These are phyloP conservation scores for Globisporangium cystogenes DNA, from an alignment of 352 stramenopile genomes.

Conservation along the genomic window DNA sequence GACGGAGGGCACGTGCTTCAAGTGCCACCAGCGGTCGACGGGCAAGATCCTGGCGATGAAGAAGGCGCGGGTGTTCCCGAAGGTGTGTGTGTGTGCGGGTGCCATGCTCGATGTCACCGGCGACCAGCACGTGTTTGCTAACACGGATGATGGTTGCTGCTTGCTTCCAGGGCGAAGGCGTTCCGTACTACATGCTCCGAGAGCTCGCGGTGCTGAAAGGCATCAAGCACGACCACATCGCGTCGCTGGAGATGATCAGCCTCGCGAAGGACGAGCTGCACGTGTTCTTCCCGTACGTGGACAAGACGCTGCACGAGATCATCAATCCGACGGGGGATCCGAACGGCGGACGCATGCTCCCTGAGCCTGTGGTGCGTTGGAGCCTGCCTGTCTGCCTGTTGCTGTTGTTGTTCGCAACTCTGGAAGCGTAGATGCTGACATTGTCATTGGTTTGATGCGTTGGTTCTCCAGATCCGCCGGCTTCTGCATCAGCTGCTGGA, in stretches of 20 bases:
- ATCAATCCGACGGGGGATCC: conserved; percentile 87
- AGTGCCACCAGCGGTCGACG: conserved; percentile 78
- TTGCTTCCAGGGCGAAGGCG: conserved; percentile 67
- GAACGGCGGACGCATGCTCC: conserved; percentile 65
- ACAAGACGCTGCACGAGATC: conserved; percentile 88
- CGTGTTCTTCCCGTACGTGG: conserved; percentile 89
- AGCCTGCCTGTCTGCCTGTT: too few relatives aligned
- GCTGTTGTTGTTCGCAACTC: background rate
- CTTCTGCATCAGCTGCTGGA: conserved; percentile 85
- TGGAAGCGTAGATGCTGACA: background rate
- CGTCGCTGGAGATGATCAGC: conserved; percentile 83
- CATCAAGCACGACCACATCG: conserved; percentile 87
- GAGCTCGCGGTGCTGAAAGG: conserved; percentile 86
- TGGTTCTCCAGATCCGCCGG: conserved; percentile 43
- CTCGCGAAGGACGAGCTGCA: conserved; percentile 84
- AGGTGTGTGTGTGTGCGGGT: conserved; percentile 25
- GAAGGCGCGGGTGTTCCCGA: conserved; percentile 83
- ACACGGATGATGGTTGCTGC: background rate
- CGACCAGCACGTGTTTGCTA: background rate
- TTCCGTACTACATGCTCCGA: conserved; percentile 92
- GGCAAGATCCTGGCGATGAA: conserved; percentile 88
- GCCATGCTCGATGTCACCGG: background rate
- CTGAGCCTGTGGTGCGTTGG: conserved; percentile 62
- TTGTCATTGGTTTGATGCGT: background rate
- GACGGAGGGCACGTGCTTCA: conserved; percentile 85